phyloP scores from a whole-genome alignment of 2,329 filamentous ascomycete species.

The Trichoderma arundinaceum region DNA sequence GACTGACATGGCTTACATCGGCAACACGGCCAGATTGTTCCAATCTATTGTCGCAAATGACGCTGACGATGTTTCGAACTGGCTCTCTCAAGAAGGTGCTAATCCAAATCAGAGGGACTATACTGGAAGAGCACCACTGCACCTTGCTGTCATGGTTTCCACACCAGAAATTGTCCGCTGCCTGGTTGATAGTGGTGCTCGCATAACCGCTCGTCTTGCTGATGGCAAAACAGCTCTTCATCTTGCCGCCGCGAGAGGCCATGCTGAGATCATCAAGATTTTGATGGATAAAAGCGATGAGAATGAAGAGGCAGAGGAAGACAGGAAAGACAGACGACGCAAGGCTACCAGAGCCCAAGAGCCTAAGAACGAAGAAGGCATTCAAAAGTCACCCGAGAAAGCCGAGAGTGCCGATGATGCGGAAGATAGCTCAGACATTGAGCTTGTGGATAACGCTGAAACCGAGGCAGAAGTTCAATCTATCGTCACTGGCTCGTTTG shows the following conservation, averaged over 20 bases:
- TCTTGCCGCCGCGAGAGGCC: conserved; percentile 74
- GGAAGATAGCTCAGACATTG: conserved; percentile 52
- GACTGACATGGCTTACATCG: conserved; percentile 90
- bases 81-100: conserved; percentile 69
- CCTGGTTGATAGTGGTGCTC: conserved; percentile 73
- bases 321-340: conserved; percentile 59
- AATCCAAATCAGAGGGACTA: conserved; percentile 78
- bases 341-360: conserved; percentile 43
- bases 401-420: conserved; percentile 38
- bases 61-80: conserved; percentile 71
- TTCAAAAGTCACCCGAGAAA: conserved; percentile 37
- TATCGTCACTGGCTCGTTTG: conserved; percentile 72
- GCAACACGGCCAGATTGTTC: conserved; percentile 76
- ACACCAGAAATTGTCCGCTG: conserved; percentile 72
- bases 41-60: conserved; percentile 81
- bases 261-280: conserved; percentile 70
- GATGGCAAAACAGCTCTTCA: conserved; percentile 86
- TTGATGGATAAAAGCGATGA: conserved; percentile 74
- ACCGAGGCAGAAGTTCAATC: conserved; percentile 57
- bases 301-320: conserved; percentile 72
- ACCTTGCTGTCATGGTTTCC: conserved; percentile 73
- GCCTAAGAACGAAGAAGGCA: conserved; percentile 24
- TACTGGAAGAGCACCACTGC: conserved; percentile 78
- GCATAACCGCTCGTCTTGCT: conserved; percentile 74
- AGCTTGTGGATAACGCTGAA: conserved; percentile 51